phyloP scores from a whole-genome alignment of 2,329 filamentous ascomycete species.

The Neofusicoccum parvum region DNA sequence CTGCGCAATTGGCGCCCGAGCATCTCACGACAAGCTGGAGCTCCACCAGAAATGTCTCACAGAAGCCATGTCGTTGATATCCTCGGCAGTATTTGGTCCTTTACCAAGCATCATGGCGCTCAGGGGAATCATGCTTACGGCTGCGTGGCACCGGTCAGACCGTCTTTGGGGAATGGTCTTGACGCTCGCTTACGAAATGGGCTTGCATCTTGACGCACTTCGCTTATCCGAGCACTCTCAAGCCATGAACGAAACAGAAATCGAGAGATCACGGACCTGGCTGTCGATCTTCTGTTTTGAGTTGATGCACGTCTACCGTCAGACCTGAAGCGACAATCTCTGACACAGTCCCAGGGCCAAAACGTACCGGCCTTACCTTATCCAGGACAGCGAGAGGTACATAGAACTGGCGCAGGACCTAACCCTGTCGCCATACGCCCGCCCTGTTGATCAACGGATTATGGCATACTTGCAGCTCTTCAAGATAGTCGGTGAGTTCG shows the following conservation, averaged over 20 bases:
- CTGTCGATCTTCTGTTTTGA: neutral
- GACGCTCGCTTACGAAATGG: slow-evolving; percentile 2
- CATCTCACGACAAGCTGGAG: neutral
- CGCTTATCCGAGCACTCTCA: neutral
- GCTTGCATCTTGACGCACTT: neutral
- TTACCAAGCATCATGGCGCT: neutral
- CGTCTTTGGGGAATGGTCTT: slow-evolving; percentile 4
- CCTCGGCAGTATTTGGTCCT: neutral
- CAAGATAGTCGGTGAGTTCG: neutral
- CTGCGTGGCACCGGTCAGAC: neutral
- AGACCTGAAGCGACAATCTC: neutral
- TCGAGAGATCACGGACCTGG: neutral
- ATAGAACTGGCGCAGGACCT: neutral
- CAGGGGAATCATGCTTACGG: neutral
- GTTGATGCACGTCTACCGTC: neutral
- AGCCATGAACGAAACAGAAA: neutral
- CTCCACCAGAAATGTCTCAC: neutral
- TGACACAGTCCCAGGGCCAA: neutral
- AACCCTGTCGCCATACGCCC: neutral
- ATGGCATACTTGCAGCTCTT: neutral
- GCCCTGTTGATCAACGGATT: neutral
- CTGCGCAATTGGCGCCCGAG: neutral
- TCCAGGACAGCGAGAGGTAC: neutral
- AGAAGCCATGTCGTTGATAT: neutral
- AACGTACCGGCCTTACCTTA: neutral